Base-by-base conservation (phyloP, 495 filamentous ascomycete genomes). In the Rhypophila decipiens region DNA sequence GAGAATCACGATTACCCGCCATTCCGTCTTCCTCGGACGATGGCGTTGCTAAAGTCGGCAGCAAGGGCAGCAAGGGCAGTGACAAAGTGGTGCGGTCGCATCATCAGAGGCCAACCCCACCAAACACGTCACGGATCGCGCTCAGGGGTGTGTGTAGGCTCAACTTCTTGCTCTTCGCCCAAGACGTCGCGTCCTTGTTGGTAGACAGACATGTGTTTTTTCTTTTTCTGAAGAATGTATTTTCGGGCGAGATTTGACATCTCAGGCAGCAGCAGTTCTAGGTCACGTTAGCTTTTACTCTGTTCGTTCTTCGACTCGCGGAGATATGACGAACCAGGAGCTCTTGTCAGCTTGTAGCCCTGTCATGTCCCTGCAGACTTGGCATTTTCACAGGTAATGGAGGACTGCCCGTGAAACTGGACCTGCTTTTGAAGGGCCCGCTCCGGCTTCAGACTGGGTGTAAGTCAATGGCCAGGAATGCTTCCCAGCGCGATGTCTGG, bases 71-170 rank as follows among this genome's bases (percentile, higher is more conserved):
- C 56, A n/a, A n/a, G n/a, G n/a, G n/a, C n/a, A n/a, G n/a, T n/a
- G n/a, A 55, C 56, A 39, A 41, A 47, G 43, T 37, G 44, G 19
- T 22, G 27, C 50, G 60, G 60, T 50, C 60, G 60, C 58, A 61
- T 42, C 39, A 21, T 21, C 34, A 19, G 50, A 52, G 60, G 52
- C 60, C 60, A 48, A 29, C 51, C 58, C 60, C 58, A 39, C 46
- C 41, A 49, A 54, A 58, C 54, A 60, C 57, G 52, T 58, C 55
- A 56, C 41, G 39, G 51, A 45, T 45, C 47, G 56, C 50, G 56
- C 44, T 53, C 48, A 43, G 42, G 27, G 48, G 43, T 51, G 50
- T 27, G 31, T 27, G 19, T n/a, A n/a, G n/a, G 20, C 19, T 24
- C 27, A 24, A 9, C n/a, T n/a, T n/a, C n/a, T 1, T 36, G 33